Percentiles rank a stretch among this genome's conserved stretches.
phyloP scores from a whole-genome alignment of 192 early-diverging fungal genomes.

The Coemansia sp. region DNA sequence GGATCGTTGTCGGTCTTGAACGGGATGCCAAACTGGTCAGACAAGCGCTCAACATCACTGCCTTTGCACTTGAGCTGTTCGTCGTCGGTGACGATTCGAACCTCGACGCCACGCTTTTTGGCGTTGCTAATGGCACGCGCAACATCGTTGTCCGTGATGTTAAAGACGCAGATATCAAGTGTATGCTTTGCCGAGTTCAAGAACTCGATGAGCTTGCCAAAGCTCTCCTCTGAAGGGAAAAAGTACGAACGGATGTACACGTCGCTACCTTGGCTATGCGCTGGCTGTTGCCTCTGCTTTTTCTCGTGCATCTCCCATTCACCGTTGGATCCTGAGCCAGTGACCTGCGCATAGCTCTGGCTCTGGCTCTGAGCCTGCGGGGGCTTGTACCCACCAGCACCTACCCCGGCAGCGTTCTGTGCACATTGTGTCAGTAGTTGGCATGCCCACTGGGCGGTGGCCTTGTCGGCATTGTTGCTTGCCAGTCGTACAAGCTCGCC shows the following conservation, averaged over 20 bases:
- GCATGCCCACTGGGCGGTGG: conserved; percentile 46
- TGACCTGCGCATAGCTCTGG: conserved; percentile 33
- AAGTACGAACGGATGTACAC: conserved; percentile 54
- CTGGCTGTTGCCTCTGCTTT: conserved; percentile 6
- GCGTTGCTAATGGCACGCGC: conserved; percentile 65
- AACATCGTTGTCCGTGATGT: conserved; percentile 71
- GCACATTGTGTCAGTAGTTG: conserved; percentile 30
- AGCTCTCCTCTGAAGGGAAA: conserved; percentile 66
- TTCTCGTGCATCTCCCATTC: conserved; percentile 31
- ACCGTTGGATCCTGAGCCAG: conserved; percentile 17
- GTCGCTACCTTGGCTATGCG: conserved; percentile 12
- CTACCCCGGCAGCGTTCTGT: conserved; percentile 4
- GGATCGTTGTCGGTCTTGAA: conserved; percentile 54
- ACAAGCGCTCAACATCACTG: conserved; percentile 57
- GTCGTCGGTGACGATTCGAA: conserved; percentile 74
- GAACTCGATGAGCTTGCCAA: conserved; percentile 55
- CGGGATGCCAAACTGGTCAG: conserved; percentile 51
- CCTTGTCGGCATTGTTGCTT: conserved; percentile 32
- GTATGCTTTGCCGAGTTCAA: conserved; percentile 57
- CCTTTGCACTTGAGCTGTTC: conserved; percentile 60
- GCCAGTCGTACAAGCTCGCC: conserved; percentile 33
- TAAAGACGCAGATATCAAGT: conserved; percentile 72
- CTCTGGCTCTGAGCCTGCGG: conserved; percentile 13
- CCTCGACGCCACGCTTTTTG: conserved; percentile 54
- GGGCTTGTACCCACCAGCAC: conserved; percentile 27